Conservation (phyloP, 2,329 filamentous ascomycete genomes). For the Periconia sp. region DNA sequence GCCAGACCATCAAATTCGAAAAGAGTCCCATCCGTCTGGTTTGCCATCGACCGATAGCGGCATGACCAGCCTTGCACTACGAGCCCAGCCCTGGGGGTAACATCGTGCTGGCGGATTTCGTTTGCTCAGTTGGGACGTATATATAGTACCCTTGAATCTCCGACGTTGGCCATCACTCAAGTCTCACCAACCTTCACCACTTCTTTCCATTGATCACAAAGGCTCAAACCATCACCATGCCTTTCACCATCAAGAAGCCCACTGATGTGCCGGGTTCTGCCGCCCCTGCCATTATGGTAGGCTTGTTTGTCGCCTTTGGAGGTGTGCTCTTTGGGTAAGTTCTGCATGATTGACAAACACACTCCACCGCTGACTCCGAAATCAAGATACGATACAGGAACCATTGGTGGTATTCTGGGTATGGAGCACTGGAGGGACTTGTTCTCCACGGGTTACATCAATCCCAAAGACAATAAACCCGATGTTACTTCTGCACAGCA, state of each 20-base stretch:
- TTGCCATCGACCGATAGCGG: conserved; percentile 1
- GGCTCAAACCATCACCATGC: conserved; percentile 27
- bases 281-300: conserved; percentile 41
- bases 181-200: neutral
- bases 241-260: conserved; percentile 61
- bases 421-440: conserved; percentile 68
- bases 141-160: conserved; percentile 8
- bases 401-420: conserved; percentile 63
- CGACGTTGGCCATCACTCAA: neutral
- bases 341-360: neutral
- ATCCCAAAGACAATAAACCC: conserved; percentile 41
- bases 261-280: conserved; percentile 68
- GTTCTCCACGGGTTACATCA: conserved; percentile 52
- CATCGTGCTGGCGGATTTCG: neutral
- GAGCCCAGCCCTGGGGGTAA: conserved; percentile 1
- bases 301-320: conserved; percentile 51
- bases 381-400: conserved; percentile 42
- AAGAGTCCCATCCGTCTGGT: neutral
- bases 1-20: neutral
- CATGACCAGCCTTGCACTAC: neutral
- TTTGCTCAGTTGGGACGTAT: conserved; percentile 3
- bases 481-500: conserved; percentile 54
- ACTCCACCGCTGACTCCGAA: conserved; percentile 9
- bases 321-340: conserved; percentile 46
- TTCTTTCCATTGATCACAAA: neutral